phyloP scores from a whole-genome alignment of 2,329 filamentous ascomycete genomes.

The Neonectria punicea region DNA sequence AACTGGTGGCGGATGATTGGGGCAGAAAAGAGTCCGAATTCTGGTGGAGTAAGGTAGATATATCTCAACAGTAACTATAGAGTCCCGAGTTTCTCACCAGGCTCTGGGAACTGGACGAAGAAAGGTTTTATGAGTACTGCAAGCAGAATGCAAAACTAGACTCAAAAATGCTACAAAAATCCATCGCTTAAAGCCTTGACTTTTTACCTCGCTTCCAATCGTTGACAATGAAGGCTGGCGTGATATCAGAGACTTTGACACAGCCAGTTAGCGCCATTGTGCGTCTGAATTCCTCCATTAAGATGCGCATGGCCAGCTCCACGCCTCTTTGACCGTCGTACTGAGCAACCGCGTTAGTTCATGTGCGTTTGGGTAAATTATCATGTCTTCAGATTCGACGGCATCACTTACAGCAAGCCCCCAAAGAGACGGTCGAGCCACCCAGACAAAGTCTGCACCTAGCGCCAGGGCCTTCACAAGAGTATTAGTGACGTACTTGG shows the following conservation, averaged over 20 bases:
- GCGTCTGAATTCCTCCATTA: constrained; percentile 22
- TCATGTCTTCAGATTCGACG: neutral
- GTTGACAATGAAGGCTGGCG: neutral
- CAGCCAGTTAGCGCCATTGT: constrained; percentile 19
- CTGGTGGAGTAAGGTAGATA: constrained; percentile 57
- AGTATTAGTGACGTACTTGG: neutral
- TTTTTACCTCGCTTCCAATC: neutral
- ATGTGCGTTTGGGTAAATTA: neutral
- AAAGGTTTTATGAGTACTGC: neutral
- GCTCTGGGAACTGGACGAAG: neutral
- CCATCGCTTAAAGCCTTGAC: neutral
- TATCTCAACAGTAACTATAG: constrained; percentile 46
- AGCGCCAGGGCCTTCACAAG: constrained; percentile 14
- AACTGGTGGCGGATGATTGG: constrained; percentile 54
- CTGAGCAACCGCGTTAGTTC: neutral
- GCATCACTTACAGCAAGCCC: constrained; percentile 15
- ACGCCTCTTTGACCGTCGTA: constrained; percentile 16
- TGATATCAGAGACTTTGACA: constrained; percentile 13
- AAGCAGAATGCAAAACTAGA: neutral
- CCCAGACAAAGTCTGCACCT: constrained; percentile 24
- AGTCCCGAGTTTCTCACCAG: neutral
- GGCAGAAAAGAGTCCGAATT: constrained; percentile 56
- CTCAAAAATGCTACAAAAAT: neutral
- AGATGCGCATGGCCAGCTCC: constrained; percentile 13
- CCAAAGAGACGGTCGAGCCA: constrained; percentile 18